phyloP scores from a whole-genome alignment of 768 basidiomycete species.

The Boletus speciosus region DNA sequence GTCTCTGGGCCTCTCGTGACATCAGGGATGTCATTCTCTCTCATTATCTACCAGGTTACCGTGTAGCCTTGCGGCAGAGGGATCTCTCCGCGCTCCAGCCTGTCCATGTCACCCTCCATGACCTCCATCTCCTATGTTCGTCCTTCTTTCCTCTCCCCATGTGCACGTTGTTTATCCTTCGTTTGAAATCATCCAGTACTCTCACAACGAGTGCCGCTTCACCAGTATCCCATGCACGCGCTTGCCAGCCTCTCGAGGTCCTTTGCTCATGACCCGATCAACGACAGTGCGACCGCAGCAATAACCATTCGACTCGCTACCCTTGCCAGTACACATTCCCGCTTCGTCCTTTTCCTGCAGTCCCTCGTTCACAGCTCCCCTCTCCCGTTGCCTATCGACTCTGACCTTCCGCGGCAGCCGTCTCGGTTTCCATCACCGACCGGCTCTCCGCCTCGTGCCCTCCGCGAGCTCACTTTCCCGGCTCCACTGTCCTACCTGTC shows the following conservation, averaged over 20 bases:
- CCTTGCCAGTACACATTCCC: slow-evolving; percentile 63
- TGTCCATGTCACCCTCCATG: slow-evolving; percentile 52
- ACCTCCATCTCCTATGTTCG: slow-evolving; percentile 67
- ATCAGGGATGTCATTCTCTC: slow-evolving; percentile 40
- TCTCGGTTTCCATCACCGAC: slow-evolving; percentile 16
- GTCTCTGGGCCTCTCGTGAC: slow-evolving; percentile 30
- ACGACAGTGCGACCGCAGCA: slow-evolving; percentile 23
- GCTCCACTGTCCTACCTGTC: slow-evolving; percentile 58
- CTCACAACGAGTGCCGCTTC: slow-evolving; percentile 61
- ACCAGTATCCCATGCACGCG: slow-evolving; percentile 69
- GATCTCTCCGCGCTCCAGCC: slow-evolving; percentile 41
- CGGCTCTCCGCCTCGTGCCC: slow-evolving; percentile 28
- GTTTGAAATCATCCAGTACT: slow-evolving; percentile 43
- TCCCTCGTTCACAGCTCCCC: slow-evolving; percentile 64
- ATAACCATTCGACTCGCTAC: slow-evolving; percentile 39
- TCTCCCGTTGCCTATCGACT: slow-evolving; percentile 44
- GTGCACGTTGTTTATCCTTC: slow-evolving; percentile 2
- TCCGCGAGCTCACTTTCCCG: slow-evolving; percentile 68
- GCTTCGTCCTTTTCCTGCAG: slow-evolving; percentile 71
- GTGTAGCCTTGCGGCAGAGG: slow-evolving; percentile 38
- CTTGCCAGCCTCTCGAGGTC: slow-evolving; percentile 47
- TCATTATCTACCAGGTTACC: slow-evolving; percentile 58
- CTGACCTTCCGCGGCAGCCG: slow-evolving; percentile 35
- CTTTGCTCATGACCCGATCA: slow-evolving; percentile 24
- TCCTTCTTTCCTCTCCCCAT: slow-evolving; percentile 18